A percentile compares a stretch with the other conserved stretches of the same genome.
Conservation (phyloP, 2,329 filamentous ascomycete species). For the Fusarium armeniacum region DNA sequence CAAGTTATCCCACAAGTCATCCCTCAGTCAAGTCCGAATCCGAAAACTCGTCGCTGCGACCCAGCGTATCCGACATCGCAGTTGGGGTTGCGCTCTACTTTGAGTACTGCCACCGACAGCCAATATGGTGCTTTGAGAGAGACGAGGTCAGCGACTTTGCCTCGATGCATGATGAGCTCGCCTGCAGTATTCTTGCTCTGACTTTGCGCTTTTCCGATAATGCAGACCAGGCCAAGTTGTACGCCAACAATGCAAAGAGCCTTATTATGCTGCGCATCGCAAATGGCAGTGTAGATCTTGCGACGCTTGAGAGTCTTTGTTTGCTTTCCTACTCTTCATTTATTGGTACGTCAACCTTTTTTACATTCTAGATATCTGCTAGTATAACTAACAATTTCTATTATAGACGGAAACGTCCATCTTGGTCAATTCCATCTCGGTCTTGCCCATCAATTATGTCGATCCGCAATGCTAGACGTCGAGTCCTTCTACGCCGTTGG, state of each 20-base stretch:
- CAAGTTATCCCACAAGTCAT: constrained; percentile 43
- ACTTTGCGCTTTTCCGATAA: constrained; percentile 58
- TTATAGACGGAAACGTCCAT: constrained; percentile 62
- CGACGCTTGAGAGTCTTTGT: constrained; percentile 66
- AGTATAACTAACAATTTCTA: constrained; percentile 15
- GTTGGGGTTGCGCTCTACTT: constrained; percentile 58
- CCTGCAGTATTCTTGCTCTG: constrained; percentile 58
- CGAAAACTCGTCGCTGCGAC: constrained; percentile 50
- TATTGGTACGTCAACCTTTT: constrained; percentile 56
- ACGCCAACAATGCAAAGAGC: constrained; percentile 58
- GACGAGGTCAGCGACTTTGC: constrained; percentile 56
- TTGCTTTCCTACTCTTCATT: constrained; percentile 65
- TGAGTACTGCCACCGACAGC: constrained; percentile 60
- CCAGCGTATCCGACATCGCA: constrained; percentile 53
- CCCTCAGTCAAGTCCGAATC: constrained; percentile 49
- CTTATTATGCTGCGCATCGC: constrained; percentile 65
- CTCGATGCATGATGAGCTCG: constrained; percentile 58
- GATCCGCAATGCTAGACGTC: constrained; percentile 64
- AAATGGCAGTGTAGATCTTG: constrained; percentile 63
- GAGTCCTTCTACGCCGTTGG: constrained; percentile 56
- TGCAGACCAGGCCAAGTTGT: constrained; percentile 53
- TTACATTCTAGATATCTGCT: neutral
- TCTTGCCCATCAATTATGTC: constrained; percentile 64
- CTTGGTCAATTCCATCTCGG: constrained; percentile 66
- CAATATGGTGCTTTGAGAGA: constrained; percentile 62